Percentiles rank a stretch among this genome's conserved stretches.
Evolutionary conservation across 768 basidiomycete species (phyloP).

Genomic region (Cystofilobasidium capitatum): DNA sequence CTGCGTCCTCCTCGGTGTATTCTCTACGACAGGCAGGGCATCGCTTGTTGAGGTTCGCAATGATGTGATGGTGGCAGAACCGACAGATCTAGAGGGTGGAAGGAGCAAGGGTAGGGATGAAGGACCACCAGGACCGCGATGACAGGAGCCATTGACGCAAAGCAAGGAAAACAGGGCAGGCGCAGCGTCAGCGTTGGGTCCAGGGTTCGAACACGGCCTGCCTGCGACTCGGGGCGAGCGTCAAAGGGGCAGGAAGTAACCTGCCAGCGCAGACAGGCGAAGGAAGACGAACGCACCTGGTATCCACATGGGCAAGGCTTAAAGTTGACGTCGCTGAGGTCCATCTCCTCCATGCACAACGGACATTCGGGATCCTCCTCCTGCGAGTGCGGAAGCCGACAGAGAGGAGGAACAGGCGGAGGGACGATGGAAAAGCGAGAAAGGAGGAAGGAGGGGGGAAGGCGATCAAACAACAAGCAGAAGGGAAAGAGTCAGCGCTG

Average conservation of each 20-base stretch:
- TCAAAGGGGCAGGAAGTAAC: not conserved
- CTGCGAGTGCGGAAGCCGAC: constrained; percentile 42
- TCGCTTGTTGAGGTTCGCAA: constrained; percentile 85
- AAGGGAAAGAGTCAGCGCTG: not conserved
- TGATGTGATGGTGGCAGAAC: constrained; percentile 99
- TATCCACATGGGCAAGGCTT: constrained; percentile 98
- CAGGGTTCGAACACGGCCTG: too few species aligned
- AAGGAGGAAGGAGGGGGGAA: not conserved
- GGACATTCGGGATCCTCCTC: constrained; percentile 91
- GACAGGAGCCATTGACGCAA: not conserved
- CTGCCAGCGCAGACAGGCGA: not conserved
- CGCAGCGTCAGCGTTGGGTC: constrained; percentile 11
- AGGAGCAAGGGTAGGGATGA: too few species aligned
- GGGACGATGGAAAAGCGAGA: not conserved
- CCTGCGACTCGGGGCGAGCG: too few species aligned
- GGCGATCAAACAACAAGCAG: not conserved
- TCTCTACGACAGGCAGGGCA: constrained; percentile 92
- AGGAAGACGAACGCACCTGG: constrained; percentile 52
- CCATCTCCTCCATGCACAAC: constrained; percentile 96
- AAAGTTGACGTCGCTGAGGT: constrained; percentile 97
- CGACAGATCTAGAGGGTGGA: constrained; percentile 72
- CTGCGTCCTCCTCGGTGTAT: constrained; percentile 83
- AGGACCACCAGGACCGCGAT: not conserved
- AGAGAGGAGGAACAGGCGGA: not conserved
- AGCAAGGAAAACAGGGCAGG: not conserved